Base-by-base conservation (phyloP, 768 basidiomycete genomes). In the Macrolepiota dolichaula region DNA sequence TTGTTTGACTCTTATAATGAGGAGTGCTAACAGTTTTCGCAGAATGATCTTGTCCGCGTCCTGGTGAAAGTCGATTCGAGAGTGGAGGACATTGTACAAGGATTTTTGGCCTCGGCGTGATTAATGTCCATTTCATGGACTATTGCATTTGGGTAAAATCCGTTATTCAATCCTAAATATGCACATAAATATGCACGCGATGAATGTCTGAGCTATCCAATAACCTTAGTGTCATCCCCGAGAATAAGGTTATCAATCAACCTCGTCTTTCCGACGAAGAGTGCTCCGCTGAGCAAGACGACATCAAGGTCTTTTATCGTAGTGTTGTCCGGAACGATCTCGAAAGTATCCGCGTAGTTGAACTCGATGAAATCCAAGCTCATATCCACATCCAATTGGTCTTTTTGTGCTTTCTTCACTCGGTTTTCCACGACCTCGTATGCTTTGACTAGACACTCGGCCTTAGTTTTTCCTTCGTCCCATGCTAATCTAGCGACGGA, bases 211-310 rank as follows among this genome's bases (percentile, higher is more conserved):
- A n/a, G 42, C 66, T 67, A 74, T 51, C 63, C 67, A 44, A 83
- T 56, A 57, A 82, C 74, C 22, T 64, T 71, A 47, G 63, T 69
- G 9, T 68, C 63, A 65, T 84, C 77, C 9, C 87, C 94, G 1
- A 97, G 72, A 46, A 97, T 76, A 55, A 97, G 72, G 71, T 98
- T 99, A 74, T 99, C 96, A 46, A 99, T 98, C 66, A 99, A 72
- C 65, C 96, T 81, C 42, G 95, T 98, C 70, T 80, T 82, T 42
- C 92, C 93, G 2, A 96, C 83, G 83, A 89, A 91, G 63, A 96
- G 68, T 29, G 93, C 94, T 1, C 94, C 95, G 63, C 94, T 96
- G 54, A 98, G 67, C 22, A 97, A 84, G 32, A 89, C 85, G 63
- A 71, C 70, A 62, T 70, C 69, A 5, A 66, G 67, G 4, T 72